These are phyloP conservation scores for Helenozyma baotianmanensis DNA, from an alignment of 805 yeast genomes.

Conservation along the genomic window DNA sequence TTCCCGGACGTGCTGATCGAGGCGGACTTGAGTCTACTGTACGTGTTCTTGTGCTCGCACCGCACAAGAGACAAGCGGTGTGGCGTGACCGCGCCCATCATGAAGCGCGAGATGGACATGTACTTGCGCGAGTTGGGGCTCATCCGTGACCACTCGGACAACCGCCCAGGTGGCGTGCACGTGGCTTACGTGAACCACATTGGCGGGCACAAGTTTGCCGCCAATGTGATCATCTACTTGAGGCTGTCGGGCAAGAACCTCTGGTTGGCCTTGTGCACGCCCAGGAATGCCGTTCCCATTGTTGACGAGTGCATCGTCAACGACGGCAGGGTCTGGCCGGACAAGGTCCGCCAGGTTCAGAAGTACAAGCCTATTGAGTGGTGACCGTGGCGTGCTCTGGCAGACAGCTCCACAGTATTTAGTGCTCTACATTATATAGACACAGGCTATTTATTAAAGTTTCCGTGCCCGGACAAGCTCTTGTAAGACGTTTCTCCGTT, in stretches of 20 bases:
- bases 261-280: constrained; percentile 86
- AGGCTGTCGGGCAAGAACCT: constrained; percentile 64
- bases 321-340: constrained; percentile 68
- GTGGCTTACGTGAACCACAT: constrained; percentile 78
- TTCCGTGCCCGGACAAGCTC: constrained; percentile 1
- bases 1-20: constrained; percentile 31
- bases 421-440: no score
- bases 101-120: constrained; percentile 73
- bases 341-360: constrained; percentile 57
- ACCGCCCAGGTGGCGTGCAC: constrained; percentile 66
- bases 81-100: constrained; percentile 88
- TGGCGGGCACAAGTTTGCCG: constrained; percentile 95
- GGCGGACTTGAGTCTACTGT: constrained; percentile 31
- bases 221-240: constrained; percentile 76
- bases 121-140: constrained; percentile 67
- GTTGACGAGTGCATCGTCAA: constrained; percentile 70
- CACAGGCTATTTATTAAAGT: no score
- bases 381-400: constrained; percentile 34
- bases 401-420: no score
- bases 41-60: constrained; percentile 82
- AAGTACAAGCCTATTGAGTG: constrained; percentile 51
- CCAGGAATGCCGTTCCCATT: constrained; percentile 68
- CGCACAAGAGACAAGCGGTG: constrained; percentile 87
- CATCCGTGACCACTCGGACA: constrained; percentile 73
- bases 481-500: constrained; percentile 48